These are phyloP conservation scores for Takakia lepidozioides DNA, from an alignment of 225 moss, liverwort and hornwort genomes.

Conservation along the genomic window DNA sequence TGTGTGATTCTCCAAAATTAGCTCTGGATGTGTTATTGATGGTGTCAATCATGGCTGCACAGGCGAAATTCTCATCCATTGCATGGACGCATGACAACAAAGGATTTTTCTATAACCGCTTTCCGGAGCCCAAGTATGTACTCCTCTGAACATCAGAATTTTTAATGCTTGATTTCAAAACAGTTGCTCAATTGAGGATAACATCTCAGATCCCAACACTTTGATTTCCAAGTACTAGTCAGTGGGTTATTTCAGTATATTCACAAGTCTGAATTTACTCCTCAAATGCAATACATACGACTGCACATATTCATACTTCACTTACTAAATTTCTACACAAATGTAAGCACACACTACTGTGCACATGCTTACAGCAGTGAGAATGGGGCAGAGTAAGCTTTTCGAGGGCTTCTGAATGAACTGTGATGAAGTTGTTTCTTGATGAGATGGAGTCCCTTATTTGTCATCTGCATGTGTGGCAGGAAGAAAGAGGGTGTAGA, in stretches of 20 bases:
- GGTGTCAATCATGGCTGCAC: no score
- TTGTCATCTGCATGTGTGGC: background rate
- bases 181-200: background rate
- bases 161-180: background rate
- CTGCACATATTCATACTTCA: background rate
- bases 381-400: no score
- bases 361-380: no score
- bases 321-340: background rate
- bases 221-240: no score
- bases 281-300: background rate
- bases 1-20: no score
- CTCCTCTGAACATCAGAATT: background rate
- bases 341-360: no score
- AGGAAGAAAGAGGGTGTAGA: conserved; percentile 49
- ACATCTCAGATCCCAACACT: background rate
- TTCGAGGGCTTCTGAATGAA: background rate
- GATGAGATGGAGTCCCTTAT: background rate
- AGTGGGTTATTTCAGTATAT: background rate
- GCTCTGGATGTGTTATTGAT: no score
- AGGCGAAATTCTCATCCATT: conserved; percentile 83
- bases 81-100: conserved; percentile 82
- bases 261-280: background rate
- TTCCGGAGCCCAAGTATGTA: conserved; percentile 76
- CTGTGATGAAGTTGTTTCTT: background rate
- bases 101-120: conserved; percentile 87